Evolutionary conservation across 352 stramenopile genomes (phyloP).

Genomic region (Phytophthora lateralis): DNA sequence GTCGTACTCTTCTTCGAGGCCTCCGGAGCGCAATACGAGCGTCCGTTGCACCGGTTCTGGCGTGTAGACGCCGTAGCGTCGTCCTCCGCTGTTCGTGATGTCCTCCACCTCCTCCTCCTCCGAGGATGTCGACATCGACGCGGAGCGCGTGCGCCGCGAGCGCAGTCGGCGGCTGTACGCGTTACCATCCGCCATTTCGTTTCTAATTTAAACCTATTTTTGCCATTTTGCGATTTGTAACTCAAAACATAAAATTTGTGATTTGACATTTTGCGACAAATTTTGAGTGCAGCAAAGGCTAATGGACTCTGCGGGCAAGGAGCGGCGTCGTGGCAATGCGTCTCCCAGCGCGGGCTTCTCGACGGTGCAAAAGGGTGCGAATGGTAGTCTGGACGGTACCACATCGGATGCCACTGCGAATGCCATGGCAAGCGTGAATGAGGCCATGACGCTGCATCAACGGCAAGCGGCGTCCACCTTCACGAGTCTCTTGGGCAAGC

Average conservation of each 20-base stretch:
- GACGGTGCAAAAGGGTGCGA: conserved; percentile 22
- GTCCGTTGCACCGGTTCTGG: conserved; percentile 66
- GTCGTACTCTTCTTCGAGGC: conserved; percentile 49
- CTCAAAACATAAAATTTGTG: neutral
- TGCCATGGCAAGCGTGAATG: conserved; percentile 13
- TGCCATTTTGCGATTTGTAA: neutral
- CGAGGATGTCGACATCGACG: conserved; percentile 31
- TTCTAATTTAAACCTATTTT: conserved; percentile 20
- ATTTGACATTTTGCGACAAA: conserved; percentile 11
- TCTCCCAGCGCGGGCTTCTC: conserved; percentile 27
- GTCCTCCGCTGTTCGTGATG: conserved; percentile 7
- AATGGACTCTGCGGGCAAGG: conserved; percentile 38
- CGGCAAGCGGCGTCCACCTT: conserved; percentile 41
- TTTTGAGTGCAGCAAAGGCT: conserved; percentile 12
- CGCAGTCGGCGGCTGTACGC: conserved; percentile 35
- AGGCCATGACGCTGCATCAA: conserved; percentile 29
- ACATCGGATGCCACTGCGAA: conserved; percentile 6
- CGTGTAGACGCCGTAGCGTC: conserved; percentile 39
- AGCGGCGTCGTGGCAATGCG: conserved; percentile 26
- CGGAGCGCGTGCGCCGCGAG: conserved; percentile 12
- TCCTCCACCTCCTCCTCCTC: conserved; percentile 22
- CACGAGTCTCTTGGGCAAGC: conserved; percentile 61
- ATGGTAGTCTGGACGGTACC: conserved; percentile 7
- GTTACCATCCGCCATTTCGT: conserved; percentile 25
- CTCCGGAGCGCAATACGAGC: conserved; percentile 52